Evolutionary conservation across 768 basidiomycete species (phyloP).

Genomic region (Pulveroboletus sp.): DNA sequence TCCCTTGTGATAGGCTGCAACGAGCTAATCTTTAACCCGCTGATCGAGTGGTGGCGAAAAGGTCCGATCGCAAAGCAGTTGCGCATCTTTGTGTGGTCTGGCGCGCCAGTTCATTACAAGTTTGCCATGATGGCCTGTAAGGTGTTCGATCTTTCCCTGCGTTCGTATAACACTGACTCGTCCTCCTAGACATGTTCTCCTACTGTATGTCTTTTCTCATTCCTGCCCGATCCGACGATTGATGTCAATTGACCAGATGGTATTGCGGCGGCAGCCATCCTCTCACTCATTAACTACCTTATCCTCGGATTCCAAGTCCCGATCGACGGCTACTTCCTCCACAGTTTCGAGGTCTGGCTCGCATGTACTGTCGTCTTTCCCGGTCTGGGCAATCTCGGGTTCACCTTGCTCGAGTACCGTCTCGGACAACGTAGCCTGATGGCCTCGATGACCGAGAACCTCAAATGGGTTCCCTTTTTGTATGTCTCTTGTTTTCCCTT

Average conservation of each 20-base stretch:
- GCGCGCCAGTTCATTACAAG: slow-evolving; percentile 80
- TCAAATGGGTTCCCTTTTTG: slow-evolving; percentile 39
- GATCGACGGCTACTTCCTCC: slow-evolving; percentile 74
- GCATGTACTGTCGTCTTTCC: slow-evolving; percentile 76
- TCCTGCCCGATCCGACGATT: background rate
- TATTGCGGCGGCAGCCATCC: slow-evolving; percentile 66
- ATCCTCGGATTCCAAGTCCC: slow-evolving; percentile 68
- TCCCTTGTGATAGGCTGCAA: slow-evolving; percentile 18
- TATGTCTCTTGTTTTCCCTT: slow-evolving; percentile 7
- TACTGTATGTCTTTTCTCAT: slow-evolving; percentile 37
- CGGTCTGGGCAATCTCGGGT: slow-evolving; percentile 70
- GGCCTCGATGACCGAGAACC: slow-evolving; percentile 24
- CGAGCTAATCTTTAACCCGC: slow-evolving; percentile 81
- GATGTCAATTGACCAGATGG: slow-evolving; percentile 31
- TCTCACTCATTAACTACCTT: slow-evolving; percentile 72
- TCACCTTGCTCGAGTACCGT: slow-evolving; percentile 73
- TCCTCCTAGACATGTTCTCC: slow-evolving; percentile 44
- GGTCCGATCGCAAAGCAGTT: slow-evolving; percentile 86
- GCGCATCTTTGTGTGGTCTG: slow-evolving; percentile 72
- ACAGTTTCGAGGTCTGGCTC: slow-evolving; percentile 78
- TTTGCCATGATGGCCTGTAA: slow-evolving; percentile 56
- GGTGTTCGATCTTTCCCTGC: slow-evolving; percentile 4
- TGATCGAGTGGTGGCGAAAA: slow-evolving; percentile 70
- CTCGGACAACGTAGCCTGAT: slow-evolving; percentile 43
- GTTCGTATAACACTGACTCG: background rate